Base-by-base conservation (phyloP, 2,329 filamentous ascomycete genomes). In the Cercospora sp. region DNA sequence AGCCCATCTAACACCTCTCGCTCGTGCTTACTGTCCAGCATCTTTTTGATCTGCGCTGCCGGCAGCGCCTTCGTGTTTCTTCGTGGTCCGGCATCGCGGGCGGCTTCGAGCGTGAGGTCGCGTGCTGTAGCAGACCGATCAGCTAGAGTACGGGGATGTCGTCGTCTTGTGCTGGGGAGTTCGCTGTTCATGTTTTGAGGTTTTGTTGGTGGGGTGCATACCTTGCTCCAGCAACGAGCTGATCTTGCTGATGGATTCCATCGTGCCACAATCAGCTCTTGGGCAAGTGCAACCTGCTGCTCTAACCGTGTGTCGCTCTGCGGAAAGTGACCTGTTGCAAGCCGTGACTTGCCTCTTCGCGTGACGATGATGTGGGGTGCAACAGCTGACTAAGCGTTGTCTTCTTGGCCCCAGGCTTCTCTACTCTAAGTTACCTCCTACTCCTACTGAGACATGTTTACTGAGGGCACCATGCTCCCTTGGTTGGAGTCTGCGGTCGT, bases 221-320 rank as follows among this genome's bases (percentile, higher is more conserved):
- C 94, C 93, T 82, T 91, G 95, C 85, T 98, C 95, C 80, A 99
- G 90, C 82, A 98, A 88, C 79, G 89, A 92, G 74, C 94, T 96
- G 81, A 99, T 96, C 77, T 92, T 88, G 72, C 94, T 93, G 78
- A 98, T 93, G 23, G 94, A 96, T 87, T 99, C 95, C 95, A 99
- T 99, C 42, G 69, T 69, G 60, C 42, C 61, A 70, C 73, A 20
- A 55, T 33, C 64, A 23, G 31, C 28, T 51, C 23, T 30, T n/a
- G 23, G 45, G 67, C 63, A 71, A 63, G 69, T 66, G 61, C 67
- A 30, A 68, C 65, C 30, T 8, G 59, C 53, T 31, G 31, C 64
- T 42, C 28, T 31, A 1, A 16, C 55, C 28, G 28, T 59, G 16
- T 18, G 12, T 36, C n/a, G 1, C 33, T 33, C 28, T 28, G 28